A percentile compares a stretch with the other conserved stretches of the same genome.
Evolutionary conservation across 148 eudicot genomes (phyloP).

Genomic region (Heliosperma pusillum): DNA sequence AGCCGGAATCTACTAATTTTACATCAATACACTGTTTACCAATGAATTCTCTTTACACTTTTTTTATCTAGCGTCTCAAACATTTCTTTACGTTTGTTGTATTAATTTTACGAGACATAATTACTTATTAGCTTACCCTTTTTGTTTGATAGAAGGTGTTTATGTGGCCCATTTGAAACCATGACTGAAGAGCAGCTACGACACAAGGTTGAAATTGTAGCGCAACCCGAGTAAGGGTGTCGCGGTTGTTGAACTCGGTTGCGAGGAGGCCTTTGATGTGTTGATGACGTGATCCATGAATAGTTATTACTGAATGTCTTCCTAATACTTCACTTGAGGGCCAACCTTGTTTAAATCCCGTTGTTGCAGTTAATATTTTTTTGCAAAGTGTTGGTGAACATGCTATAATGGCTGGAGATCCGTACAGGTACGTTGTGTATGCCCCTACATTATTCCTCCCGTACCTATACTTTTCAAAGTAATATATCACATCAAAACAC

Average conservation of each 20-base stretch:
- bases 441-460: constrained; percentile 41
- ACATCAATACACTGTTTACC: no score
- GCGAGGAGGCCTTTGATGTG: constrained; percentile 29
- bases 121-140: background rate
- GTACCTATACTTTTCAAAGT: constrained; percentile 31
- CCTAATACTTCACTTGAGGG: constrained; percentile 39
- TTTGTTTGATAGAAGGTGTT: background rate
- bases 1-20: no score
- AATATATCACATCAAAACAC: no score
- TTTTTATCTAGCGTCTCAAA: no score
- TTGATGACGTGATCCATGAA: constrained; percentile 34
- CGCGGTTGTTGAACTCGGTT: constrained; percentile 36
- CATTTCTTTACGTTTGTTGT: no score
- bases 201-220: constrained; percentile 13
- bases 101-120: no score
- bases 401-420: constrained; percentile 44
- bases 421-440: constrained; percentile 42
- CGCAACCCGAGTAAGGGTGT: constrained; percentile 31
- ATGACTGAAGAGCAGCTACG: constrained; percentile 11
- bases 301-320: constrained; percentile 28
- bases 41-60: no score
- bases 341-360: constrained; percentile 34
- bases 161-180: background rate
- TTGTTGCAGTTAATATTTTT: constrained; percentile 31
- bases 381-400: constrained; percentile 39